phyloP scores from a whole-genome alignment of 768 basidiomycete species.

The Hypsizygus marmoreus region DNA sequence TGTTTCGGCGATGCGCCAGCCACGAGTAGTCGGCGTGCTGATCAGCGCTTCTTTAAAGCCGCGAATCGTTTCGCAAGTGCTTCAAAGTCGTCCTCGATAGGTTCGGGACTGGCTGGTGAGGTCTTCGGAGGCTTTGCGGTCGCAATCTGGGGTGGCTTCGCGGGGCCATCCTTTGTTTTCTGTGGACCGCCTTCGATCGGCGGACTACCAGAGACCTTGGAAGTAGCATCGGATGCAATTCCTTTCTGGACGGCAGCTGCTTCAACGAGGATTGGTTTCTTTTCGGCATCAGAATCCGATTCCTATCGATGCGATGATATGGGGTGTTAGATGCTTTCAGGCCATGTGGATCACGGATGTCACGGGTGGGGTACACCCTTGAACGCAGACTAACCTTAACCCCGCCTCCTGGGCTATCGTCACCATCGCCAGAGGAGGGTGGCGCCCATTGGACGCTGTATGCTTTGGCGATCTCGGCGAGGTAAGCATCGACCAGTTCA shows the following conservation, averaged over 20 bases:
- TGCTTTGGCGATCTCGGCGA: conserved; percentile 86
- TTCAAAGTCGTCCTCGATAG: conserved; percentile 71
- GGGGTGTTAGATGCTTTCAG: conserved; percentile 3
- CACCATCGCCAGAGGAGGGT: conserved; percentile 24
- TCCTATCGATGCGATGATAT: conserved; percentile 14
- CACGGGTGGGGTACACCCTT: not conserved
- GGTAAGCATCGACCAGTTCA: conserved; percentile 84
- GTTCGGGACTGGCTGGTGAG: conserved; percentile 26
- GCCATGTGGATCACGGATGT: conserved; percentile 3
- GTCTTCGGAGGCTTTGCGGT: conserved; percentile 21
- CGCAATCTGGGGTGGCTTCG: conserved; percentile 23
- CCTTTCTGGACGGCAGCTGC: conserved; percentile 30
- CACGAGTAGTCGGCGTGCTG: no score
- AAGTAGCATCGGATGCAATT: conserved; percentile 25
- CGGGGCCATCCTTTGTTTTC: conserved; percentile 19
- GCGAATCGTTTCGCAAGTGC: conserved; percentile 80
- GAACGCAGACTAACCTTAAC: conserved; percentile 40
- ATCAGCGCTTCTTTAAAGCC: conserved; percentile 82
- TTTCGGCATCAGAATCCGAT: conserved; percentile 16
- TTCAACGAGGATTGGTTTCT: conserved; percentile 7
- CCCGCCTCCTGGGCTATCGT: conserved; percentile 31
- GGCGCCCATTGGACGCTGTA: conserved; percentile 76
- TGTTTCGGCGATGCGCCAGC: no score
- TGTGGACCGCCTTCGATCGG: conserved; percentile 45
- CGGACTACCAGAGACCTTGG: conserved; percentile 53